Evolutionary conservation across 2,329 filamentous ascomycete species (phyloP), one percentile per base, ranked within the genome.

Genomic region (Beauveria sp.): DNA sequence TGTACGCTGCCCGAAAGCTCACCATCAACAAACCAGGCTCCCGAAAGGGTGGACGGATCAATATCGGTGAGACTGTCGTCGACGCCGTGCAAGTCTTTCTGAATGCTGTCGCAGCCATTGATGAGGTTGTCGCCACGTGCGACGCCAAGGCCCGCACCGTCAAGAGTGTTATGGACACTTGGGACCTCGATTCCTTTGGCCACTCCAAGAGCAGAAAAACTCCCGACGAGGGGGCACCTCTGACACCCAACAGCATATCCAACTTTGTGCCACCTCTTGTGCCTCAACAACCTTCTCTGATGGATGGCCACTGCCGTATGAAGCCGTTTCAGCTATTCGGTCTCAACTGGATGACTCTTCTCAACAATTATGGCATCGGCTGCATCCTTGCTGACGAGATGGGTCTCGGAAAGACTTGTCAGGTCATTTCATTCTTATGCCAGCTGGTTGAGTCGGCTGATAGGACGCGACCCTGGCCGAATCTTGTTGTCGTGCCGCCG

Each of bases 311-410:
- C 60, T 83, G 93, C 61, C 79, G 83, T 45, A 86, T 99, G 79
- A 97, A 98, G 71, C 88, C 95, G 42, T 98, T 97, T 70, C 95
- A 99, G 72, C 77, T 98, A 22, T 91, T 96, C 34, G 95, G 95
- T 4, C 82, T 99, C 57, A 98, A 98, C 71, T 99, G 95, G 95
- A 83, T 99, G 70, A 86, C 88, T 61, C 76, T 98, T 51, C 81
- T 99, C 16, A 96, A 91, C 76, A 82, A 87, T 58, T 87, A 90
- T 62, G 82, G 87, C 31, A 83, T 96, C 57, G 93, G 91, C 51
- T 93, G 92, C 65, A 98, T 99, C 62, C 80, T 99, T 20, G 95
- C 95, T 1, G 95, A 99, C 71, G 95, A 99, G 71, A 99, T 99
- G 95, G 95, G 90, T 57, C 79, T 93, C 46, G 95, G 95, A 51